Conservation (phyloP, 768 basidiomycete genomes). For the Tulasnella calospora region DNA sequence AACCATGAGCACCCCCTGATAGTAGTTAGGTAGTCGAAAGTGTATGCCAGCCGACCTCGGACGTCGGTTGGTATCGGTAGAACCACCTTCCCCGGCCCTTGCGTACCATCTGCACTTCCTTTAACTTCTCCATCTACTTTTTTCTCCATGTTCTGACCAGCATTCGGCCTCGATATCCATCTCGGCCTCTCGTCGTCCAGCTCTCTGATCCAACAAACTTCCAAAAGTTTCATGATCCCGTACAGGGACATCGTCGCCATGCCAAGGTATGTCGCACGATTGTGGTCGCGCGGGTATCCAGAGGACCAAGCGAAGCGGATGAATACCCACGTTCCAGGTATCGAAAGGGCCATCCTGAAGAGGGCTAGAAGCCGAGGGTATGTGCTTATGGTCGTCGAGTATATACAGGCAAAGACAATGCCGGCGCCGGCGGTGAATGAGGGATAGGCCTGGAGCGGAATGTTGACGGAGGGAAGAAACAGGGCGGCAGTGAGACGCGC, state of each 20-base stretch:
- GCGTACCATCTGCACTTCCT: not conserved
- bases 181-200: not conserved
- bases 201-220: constrained; percentile 6
- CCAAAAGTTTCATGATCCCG: constrained; percentile 6
- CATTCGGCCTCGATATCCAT: constrained; percentile 9
- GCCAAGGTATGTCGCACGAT: not conserved
- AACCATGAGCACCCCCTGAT: constrained; percentile 24
- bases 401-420: constrained; percentile 2
- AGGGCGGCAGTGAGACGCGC: not conserved
- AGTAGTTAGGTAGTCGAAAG: constrained; percentile 26
- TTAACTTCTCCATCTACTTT: too few species aligned
- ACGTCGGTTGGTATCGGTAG: constrained; percentile 20
- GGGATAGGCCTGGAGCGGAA: not conserved
- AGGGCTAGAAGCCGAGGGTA: not conserved
- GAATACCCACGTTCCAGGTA: constrained; percentile 10
- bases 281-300: not conserved
- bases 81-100: not conserved
- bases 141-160: too few species aligned
- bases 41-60: constrained; percentile 1
- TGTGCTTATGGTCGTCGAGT: not conserved
- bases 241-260: not conserved
- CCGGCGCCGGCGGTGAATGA: not conserved
- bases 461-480: not conserved
- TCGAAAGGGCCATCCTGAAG: constrained; percentile 3
- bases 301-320: constrained; percentile 14